These are phyloP conservation scores for Clathrospora elynae DNA, from an alignment of 2,329 filamentous ascomycete species.

Conservation along the genomic window DNA sequence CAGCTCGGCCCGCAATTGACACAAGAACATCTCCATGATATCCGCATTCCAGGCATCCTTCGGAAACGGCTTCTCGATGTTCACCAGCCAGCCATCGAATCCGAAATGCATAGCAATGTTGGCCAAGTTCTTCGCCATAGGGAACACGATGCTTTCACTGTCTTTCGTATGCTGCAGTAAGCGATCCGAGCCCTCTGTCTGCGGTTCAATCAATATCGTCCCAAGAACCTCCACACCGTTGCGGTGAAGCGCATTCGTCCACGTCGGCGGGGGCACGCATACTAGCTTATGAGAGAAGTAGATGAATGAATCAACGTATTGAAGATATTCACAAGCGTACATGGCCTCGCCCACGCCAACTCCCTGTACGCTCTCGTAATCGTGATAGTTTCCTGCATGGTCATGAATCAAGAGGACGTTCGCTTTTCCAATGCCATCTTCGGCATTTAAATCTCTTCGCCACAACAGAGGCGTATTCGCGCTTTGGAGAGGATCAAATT, in stretches of 20 bases:
- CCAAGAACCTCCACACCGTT: constrained; percentile 53
- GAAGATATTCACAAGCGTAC: constrained; percentile 53
- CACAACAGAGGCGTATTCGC: constrained; percentile 48
- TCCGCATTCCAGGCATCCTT: constrained; percentile 36
- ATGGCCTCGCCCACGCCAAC: constrained; percentile 34
- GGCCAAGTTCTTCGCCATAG: constrained; percentile 48
- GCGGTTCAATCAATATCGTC: constrained; percentile 53
- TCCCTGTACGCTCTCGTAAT: constrained; percentile 49
- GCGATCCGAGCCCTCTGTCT: constrained; percentile 41
- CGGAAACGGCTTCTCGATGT: constrained; percentile 53
- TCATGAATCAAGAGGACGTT: constrained; percentile 48
- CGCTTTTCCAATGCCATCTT: constrained; percentile 17
- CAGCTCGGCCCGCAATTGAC: constrained; percentile 43
- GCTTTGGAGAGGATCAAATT: constrained; percentile 45
- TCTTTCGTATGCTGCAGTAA: constrained; percentile 27
- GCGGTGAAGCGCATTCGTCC: constrained; percentile 55
- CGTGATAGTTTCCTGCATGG: constrained; percentile 52
- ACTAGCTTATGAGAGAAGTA: constrained; percentile 57
- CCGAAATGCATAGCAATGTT: constrained; percentile 49
- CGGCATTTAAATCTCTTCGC: constrained; percentile 12
- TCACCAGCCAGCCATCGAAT: constrained; percentile 57
- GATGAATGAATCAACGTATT: constrained; percentile 52
- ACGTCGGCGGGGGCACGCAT: constrained; percentile 52
- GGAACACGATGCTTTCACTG: constrained; percentile 32
- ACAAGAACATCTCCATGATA: constrained; percentile 46